Percentiles rank a stretch among this genome's conserved stretches.
Evolutionary conservation across 768 basidiomycete species (phyloP).

Genomic region (Suillus bovinus): DNA sequence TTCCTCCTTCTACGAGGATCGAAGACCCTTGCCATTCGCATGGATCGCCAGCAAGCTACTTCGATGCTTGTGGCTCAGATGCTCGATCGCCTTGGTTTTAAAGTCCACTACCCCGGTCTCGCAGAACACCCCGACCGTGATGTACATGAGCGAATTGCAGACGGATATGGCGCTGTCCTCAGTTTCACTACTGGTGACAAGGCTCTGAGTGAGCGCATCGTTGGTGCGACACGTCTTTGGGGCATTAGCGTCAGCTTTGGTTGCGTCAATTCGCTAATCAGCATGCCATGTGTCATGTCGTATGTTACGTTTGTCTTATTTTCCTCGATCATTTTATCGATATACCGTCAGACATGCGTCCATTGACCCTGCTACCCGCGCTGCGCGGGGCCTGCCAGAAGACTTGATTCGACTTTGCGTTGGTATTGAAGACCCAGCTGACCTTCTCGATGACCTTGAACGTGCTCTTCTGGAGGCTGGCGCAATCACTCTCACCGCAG

Average conservation of each 20-base stretch:
- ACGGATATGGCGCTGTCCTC: constrained; percentile 90
- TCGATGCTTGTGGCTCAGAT: constrained; percentile 85
- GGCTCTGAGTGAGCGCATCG: constrained; percentile 86
- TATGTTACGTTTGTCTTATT: constrained; percentile 47
- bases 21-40: constrained; percentile 94
- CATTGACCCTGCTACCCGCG: constrained; percentile 92
- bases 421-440: constrained; percentile 93
- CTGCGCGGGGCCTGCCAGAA: constrained; percentile 97
- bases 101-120: constrained; percentile 91
- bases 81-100: constrained; percentile 82
- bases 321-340: constrained; percentile 7
- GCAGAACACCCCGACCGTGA: constrained; percentile 78
- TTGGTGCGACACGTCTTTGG: constrained; percentile 92
- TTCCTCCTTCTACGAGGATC: constrained; percentile 95
- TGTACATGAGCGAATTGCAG: constrained; percentile 88
- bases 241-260: constrained; percentile 98
- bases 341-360: constrained; percentile 78
- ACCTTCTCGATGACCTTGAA: constrained; percentile 94
- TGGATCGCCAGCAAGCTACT: constrained; percentile 90
- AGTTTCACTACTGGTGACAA: constrained; percentile 95
- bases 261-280: constrained; percentile 96
- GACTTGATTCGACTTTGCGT: constrained; percentile 97
- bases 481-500: constrained; percentile 64
- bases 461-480: constrained; percentile 90
- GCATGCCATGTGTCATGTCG: constrained; percentile 99